Evolutionary conservation across 768 basidiomycete genomes (phyloP).

Genomic region (Trametes cinnabarina): DNA sequence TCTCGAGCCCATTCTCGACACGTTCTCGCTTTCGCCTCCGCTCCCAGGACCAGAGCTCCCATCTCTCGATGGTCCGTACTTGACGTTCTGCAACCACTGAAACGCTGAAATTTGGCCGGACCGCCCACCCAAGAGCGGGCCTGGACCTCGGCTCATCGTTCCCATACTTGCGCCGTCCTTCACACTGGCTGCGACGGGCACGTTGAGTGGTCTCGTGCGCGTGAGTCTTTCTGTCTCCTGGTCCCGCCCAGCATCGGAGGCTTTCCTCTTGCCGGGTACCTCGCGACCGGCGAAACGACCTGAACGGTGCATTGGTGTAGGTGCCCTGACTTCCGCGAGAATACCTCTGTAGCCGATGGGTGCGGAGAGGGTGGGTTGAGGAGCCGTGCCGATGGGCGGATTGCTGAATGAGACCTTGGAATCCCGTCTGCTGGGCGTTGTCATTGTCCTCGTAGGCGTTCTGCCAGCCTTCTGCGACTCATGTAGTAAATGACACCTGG

Average conservation of each 20-base stretch:
- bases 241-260: neutral
- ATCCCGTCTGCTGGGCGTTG: constrained; percentile 21
- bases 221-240: neutral
- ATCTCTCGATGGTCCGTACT: constrained; percentile 51
- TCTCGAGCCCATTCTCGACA: constrained; percentile 46
- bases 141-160: constrained; percentile 50
- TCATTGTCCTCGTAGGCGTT: constrained; percentile 14
- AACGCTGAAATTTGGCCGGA: constrained; percentile 60
- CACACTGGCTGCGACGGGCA: constrained; percentile 16
- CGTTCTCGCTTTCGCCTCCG: constrained; percentile 44
- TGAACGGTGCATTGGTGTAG: constrained; percentile 35
- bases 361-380: constrained; percentile 54
- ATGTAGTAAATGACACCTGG: neutral
- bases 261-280: constrained; percentile 7
- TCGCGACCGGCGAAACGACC: constrained; percentile 15
- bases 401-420: constrained; percentile 52
- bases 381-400: constrained; percentile 36
- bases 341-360: constrained; percentile 67
- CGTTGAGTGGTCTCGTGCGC: constrained; percentile 8
- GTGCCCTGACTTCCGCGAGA: constrained; percentile 67
- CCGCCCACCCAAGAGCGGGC: constrained; percentile 46
- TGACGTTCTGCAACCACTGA: constrained; percentile 73
- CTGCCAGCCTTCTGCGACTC: constrained; percentile 28
- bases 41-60: constrained; percentile 58
- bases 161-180: constrained; percentile 24